These are phyloP conservation scores for Xylaria cubensis DNA, from an alignment of 495 filamentous ascomycete genomes.

Conservation along the genomic window DNA sequence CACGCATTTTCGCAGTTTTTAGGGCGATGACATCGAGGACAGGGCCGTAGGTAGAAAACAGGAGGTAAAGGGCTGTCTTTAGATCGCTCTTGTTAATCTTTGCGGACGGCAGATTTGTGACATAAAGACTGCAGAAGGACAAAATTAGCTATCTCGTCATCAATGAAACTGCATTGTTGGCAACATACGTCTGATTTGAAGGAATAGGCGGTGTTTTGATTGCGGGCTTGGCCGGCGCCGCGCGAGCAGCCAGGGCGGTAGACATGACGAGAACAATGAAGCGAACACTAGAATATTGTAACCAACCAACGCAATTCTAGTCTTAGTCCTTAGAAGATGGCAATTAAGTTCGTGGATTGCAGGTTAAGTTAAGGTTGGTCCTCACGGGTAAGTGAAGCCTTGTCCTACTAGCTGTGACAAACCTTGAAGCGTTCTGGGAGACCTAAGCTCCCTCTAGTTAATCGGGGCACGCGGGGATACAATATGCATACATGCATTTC, in stretches of 20 bases:
- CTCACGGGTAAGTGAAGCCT: neutral
- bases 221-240: constrained; percentile 32
- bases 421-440: neutral
- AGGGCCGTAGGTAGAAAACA: constrained; percentile 92
- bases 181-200: constrained; percentile 76
- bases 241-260: constrained; percentile 27
- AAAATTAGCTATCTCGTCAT: constrained; percentile 40
- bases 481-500: too few relatives aligned
- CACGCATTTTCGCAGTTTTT: constrained; percentile 88
- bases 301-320: neutral
- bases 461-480: neutral
- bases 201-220: constrained; percentile 54
- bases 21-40: constrained; percentile 93
- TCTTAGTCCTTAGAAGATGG: neutral
- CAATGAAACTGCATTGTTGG: neutral
- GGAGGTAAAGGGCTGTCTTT: constrained; percentile 82
- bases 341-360: neutral
- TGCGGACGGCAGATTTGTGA: constrained; percentile 78
- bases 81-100: constrained; percentile 88
- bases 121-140: constrained; percentile 69
- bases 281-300: neutral
- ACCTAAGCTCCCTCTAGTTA: constrained; percentile 7
- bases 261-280: constrained; percentile 29
- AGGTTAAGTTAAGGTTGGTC: neutral
- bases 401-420: neutral